phyloP scores from a whole-genome alignment of 2,329 filamentous ascomycete species.

The Hypoxylon sp. region DNA sequence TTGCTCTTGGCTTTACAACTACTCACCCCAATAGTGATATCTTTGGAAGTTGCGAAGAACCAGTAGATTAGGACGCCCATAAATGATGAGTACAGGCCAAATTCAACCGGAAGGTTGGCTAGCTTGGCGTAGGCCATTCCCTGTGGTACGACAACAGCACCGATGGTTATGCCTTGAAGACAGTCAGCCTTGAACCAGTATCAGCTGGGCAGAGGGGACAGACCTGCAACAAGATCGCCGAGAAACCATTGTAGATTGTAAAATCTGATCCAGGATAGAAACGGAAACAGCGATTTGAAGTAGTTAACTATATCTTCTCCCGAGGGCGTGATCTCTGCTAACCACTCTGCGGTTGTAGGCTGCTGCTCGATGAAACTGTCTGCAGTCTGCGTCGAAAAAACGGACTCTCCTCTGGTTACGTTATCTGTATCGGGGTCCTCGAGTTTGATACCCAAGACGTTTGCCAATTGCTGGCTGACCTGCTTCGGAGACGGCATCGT shows the following conservation, averaged over 20 bases:
- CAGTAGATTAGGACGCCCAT: slow-evolving; percentile 96
- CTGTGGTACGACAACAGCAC: slow-evolving; percentile 87
- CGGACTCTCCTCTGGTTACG: slow-evolving; percentile 81
- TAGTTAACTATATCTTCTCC: slow-evolving; percentile 69
- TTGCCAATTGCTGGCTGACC: slow-evolving; percentile 80
- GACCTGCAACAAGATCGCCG: slow-evolving; percentile 90
- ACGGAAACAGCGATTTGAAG: slow-evolving; percentile 82
- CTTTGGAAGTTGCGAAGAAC: slow-evolving; percentile 98
- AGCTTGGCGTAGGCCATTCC: slow-evolving; percentile 95
- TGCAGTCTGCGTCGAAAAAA: slow-evolving; percentile 77
- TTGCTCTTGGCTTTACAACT: background rate
- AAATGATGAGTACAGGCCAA: slow-evolving; percentile 93
- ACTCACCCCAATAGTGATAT: slow-evolving; percentile 94
- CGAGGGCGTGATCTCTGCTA: slow-evolving; percentile 73
- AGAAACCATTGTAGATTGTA: slow-evolving; percentile 92
- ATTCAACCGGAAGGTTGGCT: slow-evolving; percentile 83
- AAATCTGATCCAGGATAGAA: slow-evolving; percentile 85
- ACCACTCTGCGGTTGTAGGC: slow-evolving; percentile 80
- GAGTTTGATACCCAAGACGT: slow-evolving; percentile 84
- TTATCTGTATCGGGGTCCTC: slow-evolving; percentile 75
- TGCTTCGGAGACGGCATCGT: slow-evolving; percentile 64
- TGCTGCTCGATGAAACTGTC: slow-evolving; percentile 87
- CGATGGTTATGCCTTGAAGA: slow-evolving; percentile 63
- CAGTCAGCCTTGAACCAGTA: slow-evolving; percentile 39
- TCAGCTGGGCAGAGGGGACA: slow-evolving; percentile 48